Conservation (phyloP, 2,329 filamentous ascomycete genomes). For the Fusarium begoniae region DNA sequence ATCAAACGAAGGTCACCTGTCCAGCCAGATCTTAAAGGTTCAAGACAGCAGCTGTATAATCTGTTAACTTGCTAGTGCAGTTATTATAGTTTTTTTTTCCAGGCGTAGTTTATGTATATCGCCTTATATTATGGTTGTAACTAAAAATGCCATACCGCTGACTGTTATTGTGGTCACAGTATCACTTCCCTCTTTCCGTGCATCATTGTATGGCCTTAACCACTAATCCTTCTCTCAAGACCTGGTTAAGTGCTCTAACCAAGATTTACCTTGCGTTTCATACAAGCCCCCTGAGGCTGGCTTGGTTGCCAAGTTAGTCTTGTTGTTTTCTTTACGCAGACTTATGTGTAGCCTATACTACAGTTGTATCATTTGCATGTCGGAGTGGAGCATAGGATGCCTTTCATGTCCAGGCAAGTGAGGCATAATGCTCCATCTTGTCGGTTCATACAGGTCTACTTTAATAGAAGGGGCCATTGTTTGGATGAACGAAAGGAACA, state of each 20-base stretch:
- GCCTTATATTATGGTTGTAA: neutral
- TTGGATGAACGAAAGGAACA: neutral
- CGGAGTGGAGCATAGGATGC: neutral
- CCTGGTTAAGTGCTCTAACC: neutral
- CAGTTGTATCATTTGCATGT: neutral
- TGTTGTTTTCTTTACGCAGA: neutral
- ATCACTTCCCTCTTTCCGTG: neutral
- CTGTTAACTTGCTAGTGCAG: neutral
- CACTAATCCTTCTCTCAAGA: neutral
- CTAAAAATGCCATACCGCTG: neutral
- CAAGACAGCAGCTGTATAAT: neutral
- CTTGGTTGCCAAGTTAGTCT: neutral
- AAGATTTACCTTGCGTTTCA: neutral
- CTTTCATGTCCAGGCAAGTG: neutral
- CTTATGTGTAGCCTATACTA: too few species aligned
- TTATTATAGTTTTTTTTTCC: neutral
- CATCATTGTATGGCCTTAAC: neutral
- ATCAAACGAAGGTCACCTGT: neutral
- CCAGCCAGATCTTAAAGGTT: neutral
- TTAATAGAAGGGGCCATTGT: neutral
- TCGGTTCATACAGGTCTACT: neutral
- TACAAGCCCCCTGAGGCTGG: neutral
- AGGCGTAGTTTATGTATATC: neutral
- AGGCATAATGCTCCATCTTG: neutral
- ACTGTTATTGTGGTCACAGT: too few species aligned